Base-by-base conservation (phyloP, 2,329 filamentous ascomycete genomes). In the Xylaria sp. region DNA sequence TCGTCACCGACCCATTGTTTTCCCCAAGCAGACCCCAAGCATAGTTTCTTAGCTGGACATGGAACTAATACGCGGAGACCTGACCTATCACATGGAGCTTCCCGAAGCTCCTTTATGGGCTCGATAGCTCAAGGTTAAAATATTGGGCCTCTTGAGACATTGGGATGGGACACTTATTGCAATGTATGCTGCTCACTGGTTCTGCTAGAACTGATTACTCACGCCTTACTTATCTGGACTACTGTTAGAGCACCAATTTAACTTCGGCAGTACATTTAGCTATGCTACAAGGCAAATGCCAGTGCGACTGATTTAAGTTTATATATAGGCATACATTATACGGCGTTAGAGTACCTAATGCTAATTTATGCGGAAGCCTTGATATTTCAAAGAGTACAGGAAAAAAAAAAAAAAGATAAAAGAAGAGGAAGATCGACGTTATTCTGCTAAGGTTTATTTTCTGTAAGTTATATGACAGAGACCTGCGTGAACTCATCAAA, bases 1-100 rank as follows among this genome's bases (percentile, higher is more conserved):
- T 59, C 63, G 67, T 69, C 67, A 66, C 52, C 15, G 67, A 60
- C 67, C 67, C 63, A 63, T 63, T 58, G 31, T 66, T 69, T 52
- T 34, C 34, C 34, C 34, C 34, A 37, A 37, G 34, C 34, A 37
- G 34, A 37, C 39, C 48, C 46, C 63, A 41, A 61, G 28, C 31
- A 55, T 18, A 56, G n/a, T 31, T 56, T 46, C 8, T 46, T 44
- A 62, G 62, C n/a, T 61, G 39, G 41, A 31, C 55, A 25, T 44
- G 23, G 15, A 65, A 52, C 34, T 34, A 44, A 34, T 28, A 13
- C 37, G 23, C 31, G 55, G 48, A 48, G 4, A 54, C 41, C 41
- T 62, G 51, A 63, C 58, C 15, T 44, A n/a, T 50, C 6, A 20
- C 20, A 69, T 66, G 63, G 46, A 69, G 57, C 63, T 69, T 59